Evolutionary conservation across 2,329 filamentous ascomycete genomes (phyloP), one percentile per base, ranked within the genome.

Genomic region (Capronia americana): DNA sequence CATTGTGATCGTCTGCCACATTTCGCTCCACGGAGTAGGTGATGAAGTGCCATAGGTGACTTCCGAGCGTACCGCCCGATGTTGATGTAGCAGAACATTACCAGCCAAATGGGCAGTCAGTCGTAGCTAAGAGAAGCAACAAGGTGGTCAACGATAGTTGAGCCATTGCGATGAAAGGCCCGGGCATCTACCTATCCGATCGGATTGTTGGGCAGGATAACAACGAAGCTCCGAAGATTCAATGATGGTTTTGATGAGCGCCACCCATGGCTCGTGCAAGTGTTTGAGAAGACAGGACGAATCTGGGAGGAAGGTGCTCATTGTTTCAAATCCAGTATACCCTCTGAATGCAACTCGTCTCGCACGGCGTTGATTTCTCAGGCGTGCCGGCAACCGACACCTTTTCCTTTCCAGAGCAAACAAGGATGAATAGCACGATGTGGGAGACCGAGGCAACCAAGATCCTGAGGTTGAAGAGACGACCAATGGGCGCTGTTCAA

Each of bases 11-110:
- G 44, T 54, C 28, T 61, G 26, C 58, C 48, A 51, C 11, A 24
- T 53, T 20, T 51, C 58, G 51, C 38, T 61, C 58, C 58, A 61
- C 6, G 58, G 46, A 32, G 58, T 61, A 14, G 46, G 58, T 24
- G 58, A 50, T n/a, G 44, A 14, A 24, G 58, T 53, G 10, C 44
- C 24, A 26, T 48, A 51, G n/a, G 58, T 61, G 10, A 61, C 58
- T 5, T 48, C 58, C 32, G 8, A 61, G 41, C 3, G 58, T 51
- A 14, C 48, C 48, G 4, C 48, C 48, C 2, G 20, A 51, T 6
- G 48, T 23, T 4, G 48, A 26, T 34, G 44, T 61, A 48, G 54
- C 30, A 12, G 58, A 41, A 32, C 58, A 61, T 12, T 32, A 30
- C 58, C 58, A 61, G 24, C 58, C 58, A 24, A 14, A 20, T n/a